Evolutionary conservation across 441 rosid species (phyloP).

Genomic region (Croton setiger): DNA sequence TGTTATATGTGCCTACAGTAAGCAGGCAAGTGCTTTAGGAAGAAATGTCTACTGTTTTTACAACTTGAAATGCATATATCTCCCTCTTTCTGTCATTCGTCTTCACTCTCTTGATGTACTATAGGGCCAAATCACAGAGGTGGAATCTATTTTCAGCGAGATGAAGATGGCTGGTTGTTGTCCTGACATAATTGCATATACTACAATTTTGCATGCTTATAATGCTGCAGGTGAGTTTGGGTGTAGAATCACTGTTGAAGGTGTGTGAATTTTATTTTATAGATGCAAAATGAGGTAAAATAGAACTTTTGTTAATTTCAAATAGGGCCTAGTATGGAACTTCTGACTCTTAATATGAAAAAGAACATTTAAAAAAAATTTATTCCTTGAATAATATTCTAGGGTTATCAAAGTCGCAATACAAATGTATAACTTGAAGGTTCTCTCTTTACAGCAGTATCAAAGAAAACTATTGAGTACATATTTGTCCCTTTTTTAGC

Average conservation of each 20-base stretch:
- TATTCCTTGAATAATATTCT: too few relatives aligned
- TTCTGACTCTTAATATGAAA: not conserved
- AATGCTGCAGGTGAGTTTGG: conserved; percentile 55
- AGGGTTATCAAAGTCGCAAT: too few relatives aligned
- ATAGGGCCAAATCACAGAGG: conserved; percentile 72
- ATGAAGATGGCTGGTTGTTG: conserved; percentile 68
- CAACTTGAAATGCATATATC: conserved; percentile 15
- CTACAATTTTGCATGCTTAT: conserved; percentile 80
- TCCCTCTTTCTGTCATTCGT: not conserved
- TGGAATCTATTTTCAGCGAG: conserved; percentile 68
- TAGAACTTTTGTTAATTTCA: not conserved
- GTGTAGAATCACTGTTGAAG: conserved; percentile 7
- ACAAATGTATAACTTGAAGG: not conserved
- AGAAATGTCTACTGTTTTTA: conserved; percentile 4
- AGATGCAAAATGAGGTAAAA: not conserved
- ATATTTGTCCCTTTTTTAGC: not conserved
- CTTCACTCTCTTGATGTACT: conserved; percentile 5
- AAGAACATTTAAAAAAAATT: too few relatives aligned
- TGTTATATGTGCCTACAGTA: conserved; percentile 66
- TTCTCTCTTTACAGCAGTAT: not conserved
- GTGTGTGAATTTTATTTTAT: not conserved
- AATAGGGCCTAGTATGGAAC: not conserved
- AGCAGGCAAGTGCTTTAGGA: conserved; percentile 53
- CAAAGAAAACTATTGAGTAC: not conserved
- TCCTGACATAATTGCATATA: conserved; percentile 77